Conservation (phyloP, 768 basidiomycete genomes). For the Ramaria rubella region DNA sequence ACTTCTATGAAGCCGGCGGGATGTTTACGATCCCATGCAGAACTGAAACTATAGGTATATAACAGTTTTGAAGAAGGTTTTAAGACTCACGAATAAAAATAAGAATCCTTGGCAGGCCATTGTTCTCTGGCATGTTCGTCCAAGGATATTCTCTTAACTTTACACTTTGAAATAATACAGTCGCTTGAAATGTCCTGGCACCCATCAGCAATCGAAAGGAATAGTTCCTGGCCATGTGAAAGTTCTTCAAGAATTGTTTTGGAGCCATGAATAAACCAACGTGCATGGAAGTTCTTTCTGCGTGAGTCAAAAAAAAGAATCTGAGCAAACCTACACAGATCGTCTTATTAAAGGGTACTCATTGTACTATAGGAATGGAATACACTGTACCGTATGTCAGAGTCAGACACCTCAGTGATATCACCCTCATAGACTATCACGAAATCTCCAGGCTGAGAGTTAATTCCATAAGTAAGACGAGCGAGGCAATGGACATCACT, state of each 20-base stretch:
- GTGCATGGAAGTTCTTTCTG: conserved; percentile 48
- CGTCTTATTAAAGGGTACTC: conserved; percentile 30
- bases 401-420: conserved; percentile 22
- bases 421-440: conserved; percentile 43
- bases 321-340: conserved; percentile 56
- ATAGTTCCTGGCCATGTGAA: conserved; percentile 58
- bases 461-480: neutral
- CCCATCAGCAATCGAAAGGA: conserved; percentile 39
- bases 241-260: conserved; percentile 56
- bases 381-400: conserved; percentile 9
- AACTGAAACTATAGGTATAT: neutral
- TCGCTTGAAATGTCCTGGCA: conserved; percentile 41
- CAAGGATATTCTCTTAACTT: neutral
- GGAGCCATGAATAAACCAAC: conserved; percentile 69
- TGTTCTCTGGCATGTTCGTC: neutral
- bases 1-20: conserved; percentile 3
- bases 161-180: conserved; percentile 38
- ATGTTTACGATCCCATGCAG: conserved; percentile 4
- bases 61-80: neutral
- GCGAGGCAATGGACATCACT: neutral
- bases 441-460: conserved; percentile 53
- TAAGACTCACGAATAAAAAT: conserved; percentile 5
- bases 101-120: neutral
- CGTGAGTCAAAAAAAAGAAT: conserved; percentile 48
- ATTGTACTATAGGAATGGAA: conserved; percentile 14